phyloP scores from a whole-genome alignment of 225 moss, liverwort and hornwort genomes.

The Straminergon stramineum region DNA sequence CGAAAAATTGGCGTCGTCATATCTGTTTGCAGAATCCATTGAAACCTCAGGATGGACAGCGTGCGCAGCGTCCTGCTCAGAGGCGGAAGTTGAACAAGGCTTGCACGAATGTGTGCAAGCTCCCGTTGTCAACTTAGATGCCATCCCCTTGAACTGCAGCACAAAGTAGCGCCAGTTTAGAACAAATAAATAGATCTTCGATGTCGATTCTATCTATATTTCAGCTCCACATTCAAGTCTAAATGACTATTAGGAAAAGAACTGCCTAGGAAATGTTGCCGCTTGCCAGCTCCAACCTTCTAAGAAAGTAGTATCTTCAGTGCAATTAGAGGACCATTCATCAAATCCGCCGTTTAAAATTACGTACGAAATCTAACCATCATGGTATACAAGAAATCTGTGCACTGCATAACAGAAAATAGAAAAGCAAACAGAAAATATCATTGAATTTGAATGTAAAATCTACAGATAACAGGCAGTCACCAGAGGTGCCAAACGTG shows the following conservation, averaged over 20 bases:
- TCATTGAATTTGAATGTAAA: background rate
- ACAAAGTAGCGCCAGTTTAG: background rate
- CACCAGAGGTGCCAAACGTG: background rate
- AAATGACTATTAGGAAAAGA: background rate
- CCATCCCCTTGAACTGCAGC: constrained; percentile 49
- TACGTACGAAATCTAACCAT: background rate
- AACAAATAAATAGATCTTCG: background rate
- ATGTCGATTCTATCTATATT: background rate
- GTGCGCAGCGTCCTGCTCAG: constrained; percentile 24
- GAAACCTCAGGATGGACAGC: constrained; percentile 29
- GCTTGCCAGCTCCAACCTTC: background rate
- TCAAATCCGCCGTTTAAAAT: background rate
- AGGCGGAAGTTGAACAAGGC: constrained; percentile 33
- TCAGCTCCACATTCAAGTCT: background rate
- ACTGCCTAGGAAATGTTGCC: background rate
- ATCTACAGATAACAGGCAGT: background rate
- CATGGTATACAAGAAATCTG: background rate
- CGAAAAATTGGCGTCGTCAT: background rate
- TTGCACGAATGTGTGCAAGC: constrained; percentile 41
- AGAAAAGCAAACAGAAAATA: background rate
- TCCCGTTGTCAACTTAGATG: constrained; percentile 30
- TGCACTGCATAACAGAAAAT: background rate
- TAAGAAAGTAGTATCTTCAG: background rate
- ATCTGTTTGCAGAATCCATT: constrained; percentile 7
- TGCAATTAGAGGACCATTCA: background rate